Evolutionary conservation across 352 stramenopile species (phyloP).

Genomic region (Plasmopara muralis): DNA sequence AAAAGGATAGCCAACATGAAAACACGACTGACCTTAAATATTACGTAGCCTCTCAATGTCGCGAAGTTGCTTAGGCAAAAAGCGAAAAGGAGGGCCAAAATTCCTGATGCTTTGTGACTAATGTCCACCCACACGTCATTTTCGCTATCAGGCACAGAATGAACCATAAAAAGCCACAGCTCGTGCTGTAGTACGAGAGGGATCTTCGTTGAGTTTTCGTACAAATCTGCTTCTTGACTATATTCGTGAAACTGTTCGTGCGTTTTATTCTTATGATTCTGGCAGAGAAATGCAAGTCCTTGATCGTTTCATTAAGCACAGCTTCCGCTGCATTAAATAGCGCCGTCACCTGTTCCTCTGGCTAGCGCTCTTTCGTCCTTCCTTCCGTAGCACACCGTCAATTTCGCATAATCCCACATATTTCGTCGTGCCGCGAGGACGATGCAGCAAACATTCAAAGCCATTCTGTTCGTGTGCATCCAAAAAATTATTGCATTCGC

Average conservation of each 20-base stretch:
- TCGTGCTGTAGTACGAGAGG: constrained; percentile 88
- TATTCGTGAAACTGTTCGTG: constrained; percentile 89
- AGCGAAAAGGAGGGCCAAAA: constrained; percentile 82
- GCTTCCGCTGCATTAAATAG: constrained; percentile 82
- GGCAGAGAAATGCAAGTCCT: constrained; percentile 78
- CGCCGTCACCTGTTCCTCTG: constrained; percentile 58
- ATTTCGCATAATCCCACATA: constrained; percentile 63
- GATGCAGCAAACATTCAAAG: no score
- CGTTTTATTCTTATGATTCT: constrained; percentile 90
- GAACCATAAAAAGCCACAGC: constrained; percentile 69
- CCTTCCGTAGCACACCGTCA: constrained; percentile 61
- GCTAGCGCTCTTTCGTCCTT: constrained; percentile 83
- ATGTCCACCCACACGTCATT: constrained; percentile 95
- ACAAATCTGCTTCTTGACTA: constrained; percentile 66
- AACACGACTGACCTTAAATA: constrained; percentile 79
- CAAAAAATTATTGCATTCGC: no score
- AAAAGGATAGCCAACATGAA: constrained; percentile 94
- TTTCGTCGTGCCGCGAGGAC: no score
- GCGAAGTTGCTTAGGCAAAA: constrained; percentile 64
- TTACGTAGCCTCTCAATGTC: constrained; percentile 52
- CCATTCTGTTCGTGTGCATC: no score
- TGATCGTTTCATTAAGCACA: constrained; percentile 66
- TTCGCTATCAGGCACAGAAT: constrained; percentile 93
- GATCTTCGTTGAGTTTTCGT: constrained; percentile 93
- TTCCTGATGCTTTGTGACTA: constrained; percentile 93